A percentile compares a stretch with the other conserved stretches of the same genome.
These are phyloP conservation scores for Lachnellula hyalina DNA, from an alignment of 2,329 filamentous ascomycete species.

Conservation along the genomic window DNA sequence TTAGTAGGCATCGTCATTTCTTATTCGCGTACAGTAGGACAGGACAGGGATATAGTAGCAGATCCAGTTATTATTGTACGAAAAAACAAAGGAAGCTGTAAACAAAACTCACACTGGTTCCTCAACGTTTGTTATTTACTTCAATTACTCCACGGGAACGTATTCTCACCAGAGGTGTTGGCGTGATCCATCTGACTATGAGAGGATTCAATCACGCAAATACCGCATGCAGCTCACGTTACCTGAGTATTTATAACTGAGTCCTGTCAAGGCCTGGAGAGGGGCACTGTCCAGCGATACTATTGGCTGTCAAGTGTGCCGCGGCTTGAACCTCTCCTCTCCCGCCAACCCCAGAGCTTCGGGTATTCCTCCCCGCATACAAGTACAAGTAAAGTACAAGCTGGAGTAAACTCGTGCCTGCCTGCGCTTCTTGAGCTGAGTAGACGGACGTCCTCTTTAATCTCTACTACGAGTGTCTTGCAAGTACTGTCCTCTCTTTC, in stretches of 20 bases:
- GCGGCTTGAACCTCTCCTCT: not conserved
- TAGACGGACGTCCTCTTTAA: no score
- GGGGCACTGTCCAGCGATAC: not conserved
- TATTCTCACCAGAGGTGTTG: not conserved
- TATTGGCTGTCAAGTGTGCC: not conserved
- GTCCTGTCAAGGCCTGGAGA: not conserved
- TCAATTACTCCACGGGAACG: not conserved
- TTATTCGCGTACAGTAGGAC: not conserved
- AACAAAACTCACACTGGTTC: not conserved
- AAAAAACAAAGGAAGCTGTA: not conserved
- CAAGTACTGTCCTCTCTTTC: no score
- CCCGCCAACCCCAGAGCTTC: not conserved
- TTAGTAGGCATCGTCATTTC: not conserved
- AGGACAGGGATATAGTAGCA: not conserved
- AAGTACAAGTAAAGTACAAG: not conserved
- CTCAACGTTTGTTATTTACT: not conserved
- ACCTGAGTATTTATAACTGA: not conserved
- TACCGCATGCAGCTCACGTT: conserved; percentile 1
- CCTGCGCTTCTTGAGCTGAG: no score
- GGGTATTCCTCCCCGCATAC: not conserved
- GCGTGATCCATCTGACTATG: conserved; percentile 6
- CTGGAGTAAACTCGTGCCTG: no score
- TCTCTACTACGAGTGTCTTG: no score
- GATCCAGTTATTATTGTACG: not conserved
- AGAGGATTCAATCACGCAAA: conserved; percentile 15